Conservation (phyloP, 2,329 filamentous ascomycete species). For the Diplodia sapinea region DNA sequence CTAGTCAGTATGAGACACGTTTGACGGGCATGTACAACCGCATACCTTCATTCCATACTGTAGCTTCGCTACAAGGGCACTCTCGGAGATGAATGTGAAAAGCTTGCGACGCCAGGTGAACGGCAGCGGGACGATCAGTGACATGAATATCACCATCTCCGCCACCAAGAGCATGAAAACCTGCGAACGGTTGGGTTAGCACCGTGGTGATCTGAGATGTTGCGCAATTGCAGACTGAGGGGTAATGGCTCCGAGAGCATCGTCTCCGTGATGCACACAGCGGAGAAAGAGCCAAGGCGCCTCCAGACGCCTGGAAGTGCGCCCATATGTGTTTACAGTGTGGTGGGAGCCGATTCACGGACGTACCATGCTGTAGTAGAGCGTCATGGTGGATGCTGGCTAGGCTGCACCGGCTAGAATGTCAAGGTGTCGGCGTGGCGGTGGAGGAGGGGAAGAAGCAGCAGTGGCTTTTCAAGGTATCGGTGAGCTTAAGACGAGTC, state of each 20-base stretch:
- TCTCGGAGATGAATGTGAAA: conserved; percentile 96
- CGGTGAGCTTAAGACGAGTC: neutral
- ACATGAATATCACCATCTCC: conserved; percentile 82
- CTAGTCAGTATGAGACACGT: conserved; percentile 1
- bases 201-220: neutral
- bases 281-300: neutral
- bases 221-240: conserved; percentile 35
- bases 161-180: conserved; percentile 82
- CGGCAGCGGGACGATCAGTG: conserved; percentile 84
- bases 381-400: conserved; percentile 63
- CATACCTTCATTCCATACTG: conserved; percentile 93
- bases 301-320: neutral
- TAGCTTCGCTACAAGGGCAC: conserved; percentile 81
- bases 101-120: conserved; percentile 84
- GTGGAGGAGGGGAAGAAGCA: conserved; percentile 38
- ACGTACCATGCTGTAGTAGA: conserved; percentile 71
- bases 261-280: conserved; percentile 43
- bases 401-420: conserved; percentile 10
- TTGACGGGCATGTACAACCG: neutral
- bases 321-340: neutral
- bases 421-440: neutral
- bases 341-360: conserved; percentile 37
- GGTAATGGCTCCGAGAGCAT: conserved; percentile 54
- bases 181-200: conserved; percentile 51
- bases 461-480: neutral